Base-by-base conservation (phyloP, 2,329 filamentous ascomycete genomes). In the Venturiaceae sp. region DNA sequence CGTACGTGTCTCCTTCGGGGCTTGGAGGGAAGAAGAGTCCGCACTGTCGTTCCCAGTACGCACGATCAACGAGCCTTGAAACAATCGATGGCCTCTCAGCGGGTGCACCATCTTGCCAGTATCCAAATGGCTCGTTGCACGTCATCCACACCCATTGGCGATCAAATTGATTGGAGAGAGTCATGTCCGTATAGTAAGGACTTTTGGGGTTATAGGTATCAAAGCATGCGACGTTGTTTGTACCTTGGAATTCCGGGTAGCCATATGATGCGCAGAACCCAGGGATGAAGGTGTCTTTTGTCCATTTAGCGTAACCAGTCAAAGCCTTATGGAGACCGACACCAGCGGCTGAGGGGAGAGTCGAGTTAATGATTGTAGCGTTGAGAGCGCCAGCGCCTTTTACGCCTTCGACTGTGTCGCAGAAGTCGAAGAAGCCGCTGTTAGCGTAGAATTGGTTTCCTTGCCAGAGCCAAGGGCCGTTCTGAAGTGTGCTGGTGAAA, bases 61-160 rank as follows among this genome's bases (percentile, higher is more conserved):
- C 72, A 2, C 74, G 67, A 11, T 66, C 75, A 52, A 80, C 72
- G 7, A 82, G 70, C 26, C 79, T 76, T 16, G 80, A 82, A 57
- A 81, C 76, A 46, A 84, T 72, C n/a, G 72, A 74, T 3, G 75
- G 69, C 0, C 64, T 67, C 58, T 66, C 68, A 3, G 64, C 52
- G 0, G 82, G 81, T 6, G 80, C 80, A 21, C 77, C 78, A 60
- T 77, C 76, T 66, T 83, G 79, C 75, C 77, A 84, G 67, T 77
- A 82, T 58, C 72, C 78, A 59, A 82, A 78, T n/a, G 83, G 82
- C 66, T 85, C 80, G 65, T 85, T 85, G 73, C 83, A 85, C 1
- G 77, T 73, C 68, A 84, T 76, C 82, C 83, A 86, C 7, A 73
- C 66, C 82, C 81, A 86, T 61, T 83, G 80, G 0, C 80, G 70